Evolutionary conservation across 2,329 filamentous ascomycete genomes (phyloP).

Genomic region (Phialophora expanda): DNA sequence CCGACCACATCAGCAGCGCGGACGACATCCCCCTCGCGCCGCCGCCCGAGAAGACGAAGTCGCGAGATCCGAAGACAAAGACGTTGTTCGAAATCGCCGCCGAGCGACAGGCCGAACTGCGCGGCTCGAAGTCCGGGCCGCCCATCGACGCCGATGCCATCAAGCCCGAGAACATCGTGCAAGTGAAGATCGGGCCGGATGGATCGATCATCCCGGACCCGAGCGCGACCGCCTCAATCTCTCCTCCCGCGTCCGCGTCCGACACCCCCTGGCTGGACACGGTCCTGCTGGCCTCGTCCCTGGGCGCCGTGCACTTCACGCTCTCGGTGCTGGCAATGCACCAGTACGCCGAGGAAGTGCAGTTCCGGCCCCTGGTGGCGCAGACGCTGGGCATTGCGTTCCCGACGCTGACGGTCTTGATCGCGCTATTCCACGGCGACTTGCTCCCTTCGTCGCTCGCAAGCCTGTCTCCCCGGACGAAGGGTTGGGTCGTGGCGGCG

Average conservation of each 20-base stretch:
- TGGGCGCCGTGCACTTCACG: slow-evolving; percentile 53
- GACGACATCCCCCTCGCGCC: slow-evolving; percentile 33
- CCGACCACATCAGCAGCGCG: slow-evolving; percentile 25
- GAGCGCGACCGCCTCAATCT: background rate
- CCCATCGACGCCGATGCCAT: slow-evolving; percentile 37
- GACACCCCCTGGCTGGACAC: slow-evolving; percentile 47
- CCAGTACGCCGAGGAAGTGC: slow-evolving; percentile 50
- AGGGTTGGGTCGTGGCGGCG: slow-evolving; percentile 18
- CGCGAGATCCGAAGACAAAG: slow-evolving; percentile 41
- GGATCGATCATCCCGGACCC: slow-evolving; percentile 29
- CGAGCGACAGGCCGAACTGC: slow-evolving; percentile 48
- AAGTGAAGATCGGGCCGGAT: slow-evolving; percentile 35
- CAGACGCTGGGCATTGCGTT: slow-evolving; percentile 48
- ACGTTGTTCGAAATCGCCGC: slow-evolving; percentile 54
- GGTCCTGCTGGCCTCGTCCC: slow-evolving; percentile 49
- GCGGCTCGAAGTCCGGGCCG: slow-evolving; percentile 31
- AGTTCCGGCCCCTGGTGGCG: slow-evolving; percentile 39
- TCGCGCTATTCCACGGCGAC: slow-evolving; percentile 54
- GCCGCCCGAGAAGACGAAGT: slow-evolving; percentile 17
- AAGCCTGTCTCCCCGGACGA: slow-evolving; percentile 11
- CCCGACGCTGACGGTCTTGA: slow-evolving; percentile 50
- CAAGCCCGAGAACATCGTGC: slow-evolving; percentile 35
- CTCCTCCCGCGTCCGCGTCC: background rate
- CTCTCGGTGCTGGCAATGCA: slow-evolving; percentile 54
- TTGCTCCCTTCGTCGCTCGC: slow-evolving; percentile 44